These are phyloP conservation scores for Gentiana straminea DNA, from an alignment of 257 asterid species.

Conservation along the genomic window DNA sequence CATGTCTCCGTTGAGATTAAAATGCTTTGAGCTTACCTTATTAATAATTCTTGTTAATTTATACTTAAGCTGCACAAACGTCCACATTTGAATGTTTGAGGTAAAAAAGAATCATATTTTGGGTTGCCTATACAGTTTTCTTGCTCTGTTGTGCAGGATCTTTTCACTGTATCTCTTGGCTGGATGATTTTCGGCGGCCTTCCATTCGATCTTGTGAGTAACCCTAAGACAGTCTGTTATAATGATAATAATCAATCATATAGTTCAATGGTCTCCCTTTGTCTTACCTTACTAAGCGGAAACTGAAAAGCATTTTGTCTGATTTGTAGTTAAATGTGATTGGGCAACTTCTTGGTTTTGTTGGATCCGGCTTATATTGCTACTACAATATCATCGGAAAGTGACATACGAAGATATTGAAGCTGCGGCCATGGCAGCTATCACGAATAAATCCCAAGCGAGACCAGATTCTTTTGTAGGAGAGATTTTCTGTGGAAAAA, in stretches of 20 bases:
- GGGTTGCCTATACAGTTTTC: background rate
- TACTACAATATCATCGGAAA: conserved; percentile 60
- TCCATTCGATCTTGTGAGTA: conserved; percentile 77
- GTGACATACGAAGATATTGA: conserved; percentile 19
- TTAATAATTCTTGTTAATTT: background rate
- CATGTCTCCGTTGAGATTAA: too few species aligned
- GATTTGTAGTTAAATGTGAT: conserved; percentile 59
- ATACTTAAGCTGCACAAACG: background rate
- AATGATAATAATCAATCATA: background rate
- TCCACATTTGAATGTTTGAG: background rate
- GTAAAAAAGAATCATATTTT: background rate
- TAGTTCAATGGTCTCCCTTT: background rate
- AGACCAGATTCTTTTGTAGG: background rate
- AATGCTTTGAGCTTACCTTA: too few species aligned
- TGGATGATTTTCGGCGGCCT: conserved; percentile 89
- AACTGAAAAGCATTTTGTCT: background rate
- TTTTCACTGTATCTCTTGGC: conserved; percentile 75
- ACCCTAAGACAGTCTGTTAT: conserved; percentile 2
- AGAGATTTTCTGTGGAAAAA: background rate
- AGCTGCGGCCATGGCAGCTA: background rate
- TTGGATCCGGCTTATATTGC: conserved; percentile 75
- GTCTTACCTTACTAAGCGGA: background rate
- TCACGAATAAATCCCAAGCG: background rate
- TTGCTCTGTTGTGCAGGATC: conserved; percentile 37
- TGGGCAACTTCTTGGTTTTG: conserved; percentile 72